Base-by-base conservation (phyloP, 192 early-diverging fungal species). In the Backusella psychrophila region DNA sequence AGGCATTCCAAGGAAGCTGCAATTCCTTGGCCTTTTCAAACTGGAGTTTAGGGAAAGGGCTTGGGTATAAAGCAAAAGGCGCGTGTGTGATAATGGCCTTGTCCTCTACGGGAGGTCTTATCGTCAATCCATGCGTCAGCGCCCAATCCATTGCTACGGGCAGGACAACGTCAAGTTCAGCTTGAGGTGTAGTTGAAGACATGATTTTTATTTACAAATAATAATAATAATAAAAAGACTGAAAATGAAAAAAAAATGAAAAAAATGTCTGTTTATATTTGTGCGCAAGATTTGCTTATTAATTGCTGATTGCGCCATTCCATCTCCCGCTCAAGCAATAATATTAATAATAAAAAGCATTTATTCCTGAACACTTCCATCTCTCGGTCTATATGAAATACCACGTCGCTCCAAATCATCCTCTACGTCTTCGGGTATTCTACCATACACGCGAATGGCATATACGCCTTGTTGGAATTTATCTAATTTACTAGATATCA, bases 61-160 rank as follows among this genome's bases (percentile, higher is more conserved):
- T 91, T 4, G 97, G 97, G 59, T 92, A 93, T 26, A 99, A 87
- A 0, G 96, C 86, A 42, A 97, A 82, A 7, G 97, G 97, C 0
- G 95, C 94, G 71, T 96, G 95, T 36, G 89, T 90, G 29, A 93
- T 86, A 11, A 88, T 80, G 12, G 85, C 67, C 26, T 81, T 81
- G 46, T 75, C 74, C 49, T 66, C 36, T 23, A 73, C 69, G n/a
- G 90, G 85, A 38, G 93, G 90, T 4, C 90, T 89, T 39, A 97
- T 86, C n/a, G 94, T 85, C 11, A 97, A 76, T 12, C 96, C 95
- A 75, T 97, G 91, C 11, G 93, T 84, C 6, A 95, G 80, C 5
- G 94, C 89, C 92, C 92, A 97, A 86, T 97, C 96, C 2, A 95
- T 87, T 0, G 93, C 94, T 23, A 83, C 78, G 56, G 86, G 85